phyloP scores from a whole-genome alignment of 2,329 filamentous ascomycete species.

The Thyridium curvatum region DNA sequence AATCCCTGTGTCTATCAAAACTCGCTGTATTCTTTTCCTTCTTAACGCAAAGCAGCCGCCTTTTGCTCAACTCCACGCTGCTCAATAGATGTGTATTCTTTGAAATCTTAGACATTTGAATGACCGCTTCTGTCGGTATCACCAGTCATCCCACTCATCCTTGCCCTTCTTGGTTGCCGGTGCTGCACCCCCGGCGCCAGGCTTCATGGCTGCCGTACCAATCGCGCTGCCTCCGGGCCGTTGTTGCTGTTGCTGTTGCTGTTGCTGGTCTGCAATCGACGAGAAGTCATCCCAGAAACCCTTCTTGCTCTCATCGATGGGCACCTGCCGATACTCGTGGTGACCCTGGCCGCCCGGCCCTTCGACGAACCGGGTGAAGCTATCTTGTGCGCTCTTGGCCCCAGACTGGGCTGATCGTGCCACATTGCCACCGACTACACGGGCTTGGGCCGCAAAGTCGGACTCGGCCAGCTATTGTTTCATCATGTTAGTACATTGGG shows the following conservation, averaged over 20 bases:
- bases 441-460: constrained; percentile 65
- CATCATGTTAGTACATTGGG: background rate
- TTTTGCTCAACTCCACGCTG: constrained; percentile 5
- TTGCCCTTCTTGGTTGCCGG: constrained; percentile 33
- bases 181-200: constrained; percentile 10
- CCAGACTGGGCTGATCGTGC: constrained; percentile 62
- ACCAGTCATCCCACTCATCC: constrained; percentile 63
- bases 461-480: constrained; percentile 64
- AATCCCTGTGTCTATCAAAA: too few relatives aligned
- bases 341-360: constrained; percentile 39
- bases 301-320: constrained; percentile 59
- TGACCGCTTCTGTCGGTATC: constrained; percentile 11
- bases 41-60: background rate
- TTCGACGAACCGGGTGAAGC: constrained; percentile 84
- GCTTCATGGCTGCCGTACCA: constrained; percentile 49
- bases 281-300: constrained; percentile 94
- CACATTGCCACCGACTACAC: constrained; percentile 57
- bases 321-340: constrained; percentile 26
- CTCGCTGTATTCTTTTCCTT: too few relatives aligned
- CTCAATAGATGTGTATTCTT: background rate
- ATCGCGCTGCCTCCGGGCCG: constrained; percentile 39
- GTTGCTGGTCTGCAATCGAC: constrained; percentile 52
- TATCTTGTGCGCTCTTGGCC: constrained; percentile 68
- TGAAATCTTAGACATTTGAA: too few relatives aligned
- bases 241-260: constrained; percentile 36